Conservation (phyloP, 495 filamentous ascomycete species). For the Tricharina praecox region DNA sequence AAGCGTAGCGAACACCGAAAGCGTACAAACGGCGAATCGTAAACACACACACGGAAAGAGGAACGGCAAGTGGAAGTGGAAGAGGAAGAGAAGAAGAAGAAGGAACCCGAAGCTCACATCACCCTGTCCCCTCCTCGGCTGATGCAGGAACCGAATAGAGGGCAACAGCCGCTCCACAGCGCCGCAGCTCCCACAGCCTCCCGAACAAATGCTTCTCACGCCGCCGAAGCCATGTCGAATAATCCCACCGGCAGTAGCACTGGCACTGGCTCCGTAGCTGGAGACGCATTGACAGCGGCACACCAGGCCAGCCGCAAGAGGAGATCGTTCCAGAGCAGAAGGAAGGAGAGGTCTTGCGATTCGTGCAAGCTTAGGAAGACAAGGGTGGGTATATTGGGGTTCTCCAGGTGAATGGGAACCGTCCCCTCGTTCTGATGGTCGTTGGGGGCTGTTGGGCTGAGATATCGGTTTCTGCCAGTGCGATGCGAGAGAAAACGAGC, state of each 20-base stretch:
- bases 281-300: neutral
- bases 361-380: constrained; percentile 7
- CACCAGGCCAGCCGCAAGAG: too few species aligned
- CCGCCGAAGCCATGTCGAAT: too few species aligned
- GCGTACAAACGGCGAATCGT: too few species aligned
- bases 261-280: neutral
- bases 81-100: too few species aligned
- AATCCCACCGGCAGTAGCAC: neutral
- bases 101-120: neutral
- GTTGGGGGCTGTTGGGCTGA: neutral
- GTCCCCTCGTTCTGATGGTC: neutral
- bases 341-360: constrained; percentile 7
- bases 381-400: neutral
- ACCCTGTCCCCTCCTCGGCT: neutral
- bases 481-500: constrained; percentile 22
- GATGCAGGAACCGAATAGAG: neutral
- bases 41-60: too few species aligned
- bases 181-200: too few species aligned
- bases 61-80: too few species aligned
- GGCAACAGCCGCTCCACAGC: neutral
- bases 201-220: too few species aligned
- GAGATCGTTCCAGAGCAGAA: neutral
- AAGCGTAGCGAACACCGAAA: too few species aligned
- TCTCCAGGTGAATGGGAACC: neutral
- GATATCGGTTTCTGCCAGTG: constrained; percentile 11